phyloP scores from a whole-genome alignment of 345 rosid genomes.

The Hibiscus syriacus region DNA sequence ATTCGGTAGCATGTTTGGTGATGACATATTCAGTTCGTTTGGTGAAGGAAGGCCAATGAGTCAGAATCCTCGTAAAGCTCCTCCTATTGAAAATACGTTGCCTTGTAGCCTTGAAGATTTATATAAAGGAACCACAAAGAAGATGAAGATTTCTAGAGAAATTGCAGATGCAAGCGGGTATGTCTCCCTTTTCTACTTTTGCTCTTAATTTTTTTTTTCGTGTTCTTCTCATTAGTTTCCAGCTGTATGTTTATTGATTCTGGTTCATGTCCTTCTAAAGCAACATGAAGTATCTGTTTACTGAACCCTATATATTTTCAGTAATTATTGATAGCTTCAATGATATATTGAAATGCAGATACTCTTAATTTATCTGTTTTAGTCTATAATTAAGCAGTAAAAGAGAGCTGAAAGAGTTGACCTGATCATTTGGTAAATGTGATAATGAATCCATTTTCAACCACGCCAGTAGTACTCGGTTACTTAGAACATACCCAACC shows the following conservation, averaged over 20 bases:
- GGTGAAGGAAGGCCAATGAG: conserved; percentile 44
- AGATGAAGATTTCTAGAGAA: conserved; percentile 86
- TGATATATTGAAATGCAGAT: neutral
- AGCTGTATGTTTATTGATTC: neutral
- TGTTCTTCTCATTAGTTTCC: neutral
- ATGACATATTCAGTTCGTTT: conserved; percentile 46
- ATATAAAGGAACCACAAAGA: conserved; percentile 62
- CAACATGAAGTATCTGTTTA: neutral
- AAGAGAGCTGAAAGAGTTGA: too few species aligned
- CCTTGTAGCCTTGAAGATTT: conserved; percentile 73
- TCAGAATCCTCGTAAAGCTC: conserved; percentile 41
- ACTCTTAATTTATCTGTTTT: too few species aligned
- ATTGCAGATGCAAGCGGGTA: conserved; percentile 65
- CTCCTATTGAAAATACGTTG: conserved; percentile 48
- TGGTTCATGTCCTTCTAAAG: neutral
- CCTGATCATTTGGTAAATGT: too few species aligned
- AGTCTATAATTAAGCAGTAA: too few species aligned
- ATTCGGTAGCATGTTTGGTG: conserved; percentile 52
- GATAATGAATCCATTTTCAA: too few species aligned
- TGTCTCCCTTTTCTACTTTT: conserved; percentile 8
- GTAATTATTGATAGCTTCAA: neutral
- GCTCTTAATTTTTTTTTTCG: neutral
- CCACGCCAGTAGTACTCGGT: neutral
- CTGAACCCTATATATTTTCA: neutral
- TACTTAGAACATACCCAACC: neutral